Conservation (phyloP, 1,284 basidiomycete species). For the Heterobasidion annosum region DNA sequence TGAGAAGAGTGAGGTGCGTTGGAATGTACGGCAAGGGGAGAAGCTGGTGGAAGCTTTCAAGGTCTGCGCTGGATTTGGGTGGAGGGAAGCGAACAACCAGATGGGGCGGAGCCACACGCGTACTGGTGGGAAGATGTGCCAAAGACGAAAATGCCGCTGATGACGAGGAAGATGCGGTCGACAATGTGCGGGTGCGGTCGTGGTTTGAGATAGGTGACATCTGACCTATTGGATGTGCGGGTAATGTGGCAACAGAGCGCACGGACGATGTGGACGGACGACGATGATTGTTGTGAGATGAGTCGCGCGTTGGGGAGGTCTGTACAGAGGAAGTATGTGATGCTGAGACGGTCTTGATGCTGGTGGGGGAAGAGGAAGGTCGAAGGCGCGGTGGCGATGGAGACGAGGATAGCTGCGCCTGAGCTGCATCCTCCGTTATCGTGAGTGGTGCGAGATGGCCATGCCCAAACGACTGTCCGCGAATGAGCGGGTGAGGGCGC, state of each 20-base stretch:
- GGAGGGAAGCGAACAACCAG: slow-evolving; percentile 45
- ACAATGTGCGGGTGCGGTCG: slow-evolving; percentile 56
- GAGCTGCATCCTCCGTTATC: slow-evolving; percentile 43
- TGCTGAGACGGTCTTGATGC: slow-evolving; percentile 23
- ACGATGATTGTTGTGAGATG: slow-evolving; percentile 22
- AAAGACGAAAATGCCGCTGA: slow-evolving; percentile 61
- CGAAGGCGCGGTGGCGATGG: slow-evolving; percentile 15
- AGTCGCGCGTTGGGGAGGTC: slow-evolving; percentile 18
- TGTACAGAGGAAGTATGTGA: slow-evolving; percentile 19
- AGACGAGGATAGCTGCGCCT: slow-evolving; percentile 31
- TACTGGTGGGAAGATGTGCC: slow-evolving; percentile 42
- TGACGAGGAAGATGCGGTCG: slow-evolving; percentile 47
- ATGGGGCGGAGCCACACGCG: slow-evolving; percentile 41
- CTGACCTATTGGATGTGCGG: slow-evolving; percentile 27
- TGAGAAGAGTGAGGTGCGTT: slow-evolving; percentile 58
- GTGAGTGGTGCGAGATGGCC: slow-evolving; percentile 17
- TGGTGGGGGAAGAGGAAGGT: slow-evolving; percentile 10
- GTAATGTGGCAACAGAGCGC: slow-evolving; percentile 54
- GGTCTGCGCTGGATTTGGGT: slow-evolving; percentile 35
- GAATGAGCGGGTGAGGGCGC: slow-evolving; percentile 68
- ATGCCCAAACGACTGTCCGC: slow-evolving; percentile 56
- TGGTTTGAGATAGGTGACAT: slow-evolving; percentile 22
- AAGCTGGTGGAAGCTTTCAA: slow-evolving; percentile 55
- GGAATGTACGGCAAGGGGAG: slow-evolving; percentile 61
- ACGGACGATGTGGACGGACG: slow-evolving; percentile 61